phyloP scores from a whole-genome alignment of 176 grass and related monocot genomes.

The Aegilops sharonensis region DNA sequence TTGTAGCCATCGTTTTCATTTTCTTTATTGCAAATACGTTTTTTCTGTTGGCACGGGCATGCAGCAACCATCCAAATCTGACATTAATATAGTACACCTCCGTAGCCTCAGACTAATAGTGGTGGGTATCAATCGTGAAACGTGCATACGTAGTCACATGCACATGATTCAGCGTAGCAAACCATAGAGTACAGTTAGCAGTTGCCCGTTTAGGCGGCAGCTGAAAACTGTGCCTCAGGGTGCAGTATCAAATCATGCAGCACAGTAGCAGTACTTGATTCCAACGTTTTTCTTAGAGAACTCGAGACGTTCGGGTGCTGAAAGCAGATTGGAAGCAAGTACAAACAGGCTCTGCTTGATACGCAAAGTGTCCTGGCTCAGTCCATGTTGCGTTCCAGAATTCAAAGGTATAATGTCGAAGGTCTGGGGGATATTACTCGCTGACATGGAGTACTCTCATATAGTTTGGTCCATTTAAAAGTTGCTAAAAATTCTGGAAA shows the following conservation, averaged over 20 bases:
- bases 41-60: conserved; percentile 15
- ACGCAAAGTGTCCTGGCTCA: too few relatives aligned
- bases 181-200: background rate
- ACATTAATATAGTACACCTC: background rate
- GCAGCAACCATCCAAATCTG: background rate
- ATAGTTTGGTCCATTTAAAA: background rate
- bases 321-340: too few relatives aligned
- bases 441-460: background rate
- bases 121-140: background rate
- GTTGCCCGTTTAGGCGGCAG: background rate
- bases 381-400: too few relatives aligned
- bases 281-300: too few relatives aligned
- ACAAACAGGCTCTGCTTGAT: too few relatives aligned
- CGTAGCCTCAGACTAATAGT: background rate
- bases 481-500: background rate
- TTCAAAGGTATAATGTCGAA: background rate
- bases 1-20: background rate
- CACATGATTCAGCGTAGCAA: background rate
- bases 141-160: conserved; percentile 14
- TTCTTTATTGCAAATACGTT: background rate
- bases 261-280: too few relatives aligned
- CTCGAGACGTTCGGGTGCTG: too few relatives aligned
- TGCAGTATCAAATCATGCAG: background rate
- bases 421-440: background rate
- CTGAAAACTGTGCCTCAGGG: background rate